These are phyloP conservation scores for Globisporangium spiculum DNA, from an alignment of 352 stramenopile species.

Conservation along the genomic window DNA sequence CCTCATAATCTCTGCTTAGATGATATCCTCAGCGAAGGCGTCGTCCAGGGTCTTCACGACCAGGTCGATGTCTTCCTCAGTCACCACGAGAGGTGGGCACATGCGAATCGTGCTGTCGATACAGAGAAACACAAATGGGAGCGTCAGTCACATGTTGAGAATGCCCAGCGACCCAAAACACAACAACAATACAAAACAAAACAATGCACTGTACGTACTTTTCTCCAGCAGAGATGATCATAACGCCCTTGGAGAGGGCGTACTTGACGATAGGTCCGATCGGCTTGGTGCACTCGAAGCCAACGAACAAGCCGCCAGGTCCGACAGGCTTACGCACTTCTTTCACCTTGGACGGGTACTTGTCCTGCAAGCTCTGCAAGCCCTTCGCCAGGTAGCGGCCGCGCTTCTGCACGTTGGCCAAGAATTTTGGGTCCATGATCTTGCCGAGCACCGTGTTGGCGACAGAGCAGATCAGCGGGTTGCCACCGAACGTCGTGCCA, in stretches of 20 bases:
- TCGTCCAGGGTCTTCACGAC: constrained; percentile 70
- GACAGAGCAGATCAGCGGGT: constrained; percentile 94
- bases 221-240: constrained; percentile 82
- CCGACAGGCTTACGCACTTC: constrained; percentile 66
- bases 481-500: constrained; percentile 96
- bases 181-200: constrained; percentile 7
- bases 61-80: constrained; percentile 74
- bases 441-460: constrained; percentile 80
- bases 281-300: constrained; percentile 70
- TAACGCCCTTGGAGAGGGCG: constrained; percentile 66
- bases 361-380: constrained; percentile 61
- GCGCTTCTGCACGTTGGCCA: constrained; percentile 68
- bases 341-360: constrained; percentile 69
- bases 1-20: constrained; percentile 27
- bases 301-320: constrained; percentile 73
- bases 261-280: constrained; percentile 65
- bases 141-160: not conserved
- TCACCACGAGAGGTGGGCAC: constrained; percentile 80
- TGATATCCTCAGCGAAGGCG: constrained; percentile 50
- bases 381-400: constrained; percentile 56
- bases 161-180: not conserved
- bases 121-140: constrained; percentile 6
- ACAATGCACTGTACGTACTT: constrained; percentile 43
- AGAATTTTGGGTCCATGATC: constrained; percentile 64
- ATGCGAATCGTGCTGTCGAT: constrained; percentile 64